These are phyloP conservation scores for Umbelopsis vinacea DNA, from an alignment of 192 early-diverging fungal species.

Conservation along the genomic window DNA sequence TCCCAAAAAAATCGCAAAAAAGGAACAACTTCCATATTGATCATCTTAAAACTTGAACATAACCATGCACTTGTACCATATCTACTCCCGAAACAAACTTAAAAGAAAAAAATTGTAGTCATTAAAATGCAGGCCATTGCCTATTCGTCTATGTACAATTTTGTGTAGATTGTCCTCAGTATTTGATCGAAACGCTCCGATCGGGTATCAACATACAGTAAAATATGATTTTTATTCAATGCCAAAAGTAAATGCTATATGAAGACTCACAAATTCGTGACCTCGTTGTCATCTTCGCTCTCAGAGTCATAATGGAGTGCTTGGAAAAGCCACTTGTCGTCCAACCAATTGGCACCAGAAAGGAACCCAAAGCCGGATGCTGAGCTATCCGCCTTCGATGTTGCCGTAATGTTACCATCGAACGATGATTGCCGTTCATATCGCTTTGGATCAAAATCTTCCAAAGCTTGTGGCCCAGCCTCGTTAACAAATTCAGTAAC, in stretches of 20 bases:
- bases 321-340: constrained; percentile 17
- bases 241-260: not conserved
- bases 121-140: no score
- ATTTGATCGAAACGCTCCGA: no score
- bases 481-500: constrained; percentile 83
- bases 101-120: no score
- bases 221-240: not conserved
- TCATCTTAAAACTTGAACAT: not conserved
- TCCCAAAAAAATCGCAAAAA: not conserved
- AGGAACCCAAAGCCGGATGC: constrained; percentile 5
- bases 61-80: not conserved
- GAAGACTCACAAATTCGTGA: not conserved
- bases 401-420: no score
- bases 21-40: not conserved
- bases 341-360: constrained; percentile 15
- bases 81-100: no score
- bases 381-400: not conserved
- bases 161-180: no score
- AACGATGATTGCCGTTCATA: constrained; percentile 16
- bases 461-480: constrained; percentile 72
- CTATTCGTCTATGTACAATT: no score
- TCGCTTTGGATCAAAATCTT: constrained; percentile 58
- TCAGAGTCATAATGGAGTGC: not conserved
- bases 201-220: no score
- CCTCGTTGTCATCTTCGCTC: not conserved